Evolutionary conservation across 306 rosid species (phyloP).

Genomic region (Inga laurina): DNA sequence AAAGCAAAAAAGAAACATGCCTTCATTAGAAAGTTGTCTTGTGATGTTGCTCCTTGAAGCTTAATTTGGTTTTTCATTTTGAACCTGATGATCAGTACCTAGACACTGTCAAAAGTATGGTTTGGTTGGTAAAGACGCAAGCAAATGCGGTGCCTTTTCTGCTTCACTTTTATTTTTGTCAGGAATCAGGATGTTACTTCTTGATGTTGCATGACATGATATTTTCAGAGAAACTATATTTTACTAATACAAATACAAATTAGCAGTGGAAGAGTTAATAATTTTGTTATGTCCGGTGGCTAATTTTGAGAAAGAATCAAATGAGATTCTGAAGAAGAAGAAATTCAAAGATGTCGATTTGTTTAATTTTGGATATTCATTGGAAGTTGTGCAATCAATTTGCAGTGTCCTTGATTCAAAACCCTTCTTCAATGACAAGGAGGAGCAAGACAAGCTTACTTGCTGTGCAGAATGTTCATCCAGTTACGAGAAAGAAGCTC

Average conservation of each 20-base stretch:
- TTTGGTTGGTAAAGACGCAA: constrained; percentile 48
- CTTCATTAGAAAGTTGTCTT: constrained; percentile 12
- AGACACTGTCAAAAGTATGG: constrained; percentile 45
- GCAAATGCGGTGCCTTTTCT: constrained; percentile 52
- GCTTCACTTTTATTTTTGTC: constrained; percentile 43
- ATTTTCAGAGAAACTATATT: constrained; percentile 30
- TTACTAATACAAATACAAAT: constrained; percentile 19
- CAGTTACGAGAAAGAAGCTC: constrained; percentile 76
- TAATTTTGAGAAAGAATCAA: background rate
- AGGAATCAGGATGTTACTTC: constrained; percentile 36
- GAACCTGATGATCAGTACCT: constrained; percentile 30
- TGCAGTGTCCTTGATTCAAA: constrained; percentile 73
- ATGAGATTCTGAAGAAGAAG: constrained; percentile 7
- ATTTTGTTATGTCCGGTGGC: background rate
- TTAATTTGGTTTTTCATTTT: constrained; percentile 35
- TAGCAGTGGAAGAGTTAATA: background rate
- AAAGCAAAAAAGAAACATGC: background rate
- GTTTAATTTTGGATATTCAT: constrained; percentile 16
- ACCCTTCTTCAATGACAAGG: constrained; percentile 52
- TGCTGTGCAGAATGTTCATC: constrained; percentile 80
- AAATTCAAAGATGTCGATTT: background rate
- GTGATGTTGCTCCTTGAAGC: constrained; percentile 25
- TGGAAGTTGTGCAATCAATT: constrained; percentile 35
- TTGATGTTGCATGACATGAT: constrained; percentile 38
- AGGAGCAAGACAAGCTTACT: constrained; percentile 53